A percentile compares a stretch with the other conserved stretches of the same genome.
Evolutionary conservation across 176 grass and related monocot species (phyloP).

Genomic region (Raddia guianensis): DNA sequence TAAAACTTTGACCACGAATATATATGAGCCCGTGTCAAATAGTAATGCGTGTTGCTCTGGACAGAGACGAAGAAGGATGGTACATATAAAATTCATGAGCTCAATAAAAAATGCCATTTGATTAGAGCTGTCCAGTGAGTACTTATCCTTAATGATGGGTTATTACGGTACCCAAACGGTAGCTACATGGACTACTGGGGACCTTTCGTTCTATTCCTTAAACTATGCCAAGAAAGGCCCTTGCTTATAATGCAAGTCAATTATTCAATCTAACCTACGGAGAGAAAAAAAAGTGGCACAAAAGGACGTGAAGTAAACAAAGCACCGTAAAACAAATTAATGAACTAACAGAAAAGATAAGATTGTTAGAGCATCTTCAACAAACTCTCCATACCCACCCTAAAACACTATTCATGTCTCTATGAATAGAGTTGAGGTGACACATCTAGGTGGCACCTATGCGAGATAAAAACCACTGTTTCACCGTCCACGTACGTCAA

Average conservation of each 20-base stretch:
- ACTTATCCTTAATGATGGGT: constrained; percentile 36
- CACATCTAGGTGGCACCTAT: too few species aligned
- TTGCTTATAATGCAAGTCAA: background rate
- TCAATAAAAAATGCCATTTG: background rate
- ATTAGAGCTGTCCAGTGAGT: background rate
- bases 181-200: constrained; percentile 33
- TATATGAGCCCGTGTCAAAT: background rate
- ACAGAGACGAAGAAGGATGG: background rate
- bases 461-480: too few species aligned
- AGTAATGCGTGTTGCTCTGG: background rate
- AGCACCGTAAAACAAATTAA: too few species aligned
- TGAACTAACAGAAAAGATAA: too few species aligned
- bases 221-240: background rate
- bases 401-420: too few species aligned
- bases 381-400: too few species aligned
- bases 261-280: background rate
- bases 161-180: background rate
- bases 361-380: too few species aligned
- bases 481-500: too few species aligned
- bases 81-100: background rate
- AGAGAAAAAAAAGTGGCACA: background rate
- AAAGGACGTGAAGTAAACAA: too few species aligned
- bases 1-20: constrained; percentile 1
- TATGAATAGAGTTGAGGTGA: too few species aligned
- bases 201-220: constrained; percentile 37